Evolutionary conservation across 352 stramenopile species (phyloP).

Genomic region (Globisporangium recalcitrans): DNA sequence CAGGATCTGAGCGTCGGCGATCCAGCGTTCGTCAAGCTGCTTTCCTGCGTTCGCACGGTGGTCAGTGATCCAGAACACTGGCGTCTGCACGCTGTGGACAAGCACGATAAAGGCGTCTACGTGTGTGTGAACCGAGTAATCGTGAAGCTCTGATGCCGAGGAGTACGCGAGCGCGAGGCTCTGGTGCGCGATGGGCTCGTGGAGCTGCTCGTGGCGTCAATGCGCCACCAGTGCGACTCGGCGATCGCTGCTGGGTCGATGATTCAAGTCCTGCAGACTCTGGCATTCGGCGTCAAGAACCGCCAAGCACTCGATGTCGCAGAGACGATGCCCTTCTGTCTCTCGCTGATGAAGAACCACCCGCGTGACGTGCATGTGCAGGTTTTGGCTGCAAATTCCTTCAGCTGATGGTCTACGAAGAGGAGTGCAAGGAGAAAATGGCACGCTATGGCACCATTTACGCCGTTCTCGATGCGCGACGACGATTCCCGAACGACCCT

Average conservation of each 20-base stretch:
- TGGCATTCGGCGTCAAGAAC: constrained; percentile 39
- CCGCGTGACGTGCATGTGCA: constrained; percentile 29
- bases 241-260: constrained; percentile 17
- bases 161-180: constrained; percentile 40
- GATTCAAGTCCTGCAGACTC: constrained; percentile 44
- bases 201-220: constrained; percentile 27
- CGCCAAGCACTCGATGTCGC: constrained; percentile 27
- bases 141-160: constrained; percentile 36
- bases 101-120: constrained; percentile 27
- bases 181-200: constrained; percentile 37
- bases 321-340: constrained; percentile 24
- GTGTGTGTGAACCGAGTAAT: constrained; percentile 39
- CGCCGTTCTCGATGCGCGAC: constrained; percentile 29
- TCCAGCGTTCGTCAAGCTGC: constrained; percentile 31
- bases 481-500: constrained; percentile 27
- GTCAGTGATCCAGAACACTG: constrained; percentile 29
- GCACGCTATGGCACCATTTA: constrained; percentile 25
- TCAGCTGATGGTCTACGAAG: constrained; percentile 60
- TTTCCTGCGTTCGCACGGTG: constrained; percentile 34
- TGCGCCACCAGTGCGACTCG: constrained; percentile 13
- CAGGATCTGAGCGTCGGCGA: constrained; percentile 33
- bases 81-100: constrained; percentile 12
- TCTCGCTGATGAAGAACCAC: constrained; percentile 35
- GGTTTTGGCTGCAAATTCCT: constrained; percentile 60
- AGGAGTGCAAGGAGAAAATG: constrained; percentile 46